Base-by-base conservation (phyloP, 495 filamentous ascomycete genomes). In the Lasiosphaeria ovina region DNA sequence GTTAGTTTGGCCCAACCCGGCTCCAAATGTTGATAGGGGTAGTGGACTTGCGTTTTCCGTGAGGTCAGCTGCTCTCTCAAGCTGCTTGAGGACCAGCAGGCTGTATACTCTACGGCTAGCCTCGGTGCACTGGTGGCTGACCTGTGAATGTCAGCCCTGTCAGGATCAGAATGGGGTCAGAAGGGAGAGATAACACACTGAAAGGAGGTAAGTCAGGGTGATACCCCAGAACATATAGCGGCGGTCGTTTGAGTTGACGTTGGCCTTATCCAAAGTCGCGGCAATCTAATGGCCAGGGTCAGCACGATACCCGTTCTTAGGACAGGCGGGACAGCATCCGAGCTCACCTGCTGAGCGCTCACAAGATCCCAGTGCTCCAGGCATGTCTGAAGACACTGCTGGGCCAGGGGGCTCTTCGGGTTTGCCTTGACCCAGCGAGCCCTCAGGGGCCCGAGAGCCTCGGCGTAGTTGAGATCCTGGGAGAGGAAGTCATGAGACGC, bases 321-420 rank as follows among this genome's bases (percentile, higher is more conserved):
- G 16, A 32, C 7, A 40, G 12, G 32, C 3, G 38, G 42, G 3
- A 42, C 2, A 17, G 6, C 12, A 24, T 4, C 10, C 24, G 3
- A 16, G 57, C 45, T 7, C 60, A 78, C 77, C 71, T 79, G 77
- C 61, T 81, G 79, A 16, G 79, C 77, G 64, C 74, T 77, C 52
- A 75, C 74, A 57, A 79, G 75, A 53, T 81, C 79, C 63, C 74
- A 78, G 44, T 74, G 66, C 61, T 71, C 72, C 45, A 81, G 62
- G 58, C 79, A 81, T 6, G 71, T 56, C 55, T 78, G 72, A 10
- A 80, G 69, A 51, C 75, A 81, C 36, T 68, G 66, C 3, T 68
- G 51, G 5, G 72, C 67, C 16, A 67, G 54, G 33, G 63, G 69
- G 58, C 73, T 76, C 59, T 72, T 76, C 32, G 77, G 74, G 38